Evolutionary conservation across 805 yeast genomes (phyloP).

Genomic region (Blastobotrys chiropterorum): DNA sequence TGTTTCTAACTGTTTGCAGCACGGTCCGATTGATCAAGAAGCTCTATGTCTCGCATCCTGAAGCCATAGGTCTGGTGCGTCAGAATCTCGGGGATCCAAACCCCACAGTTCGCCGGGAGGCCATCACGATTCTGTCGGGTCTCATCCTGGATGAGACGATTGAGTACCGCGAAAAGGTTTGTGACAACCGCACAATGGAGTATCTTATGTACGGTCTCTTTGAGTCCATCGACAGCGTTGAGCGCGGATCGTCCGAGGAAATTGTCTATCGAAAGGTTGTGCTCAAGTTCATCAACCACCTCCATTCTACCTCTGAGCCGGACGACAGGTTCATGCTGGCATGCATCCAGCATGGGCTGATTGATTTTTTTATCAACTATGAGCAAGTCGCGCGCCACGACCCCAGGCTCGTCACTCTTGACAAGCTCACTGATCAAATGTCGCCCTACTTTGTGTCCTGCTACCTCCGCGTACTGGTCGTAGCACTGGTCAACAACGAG

Average conservation of each 20-base stretch:
- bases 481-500: background rate
- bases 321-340: constrained; percentile 1
- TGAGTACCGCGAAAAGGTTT: background rate
- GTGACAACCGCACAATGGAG: constrained; percentile 1
- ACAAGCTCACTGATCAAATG: constrained; percentile 3
- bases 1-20: too few relatives aligned
- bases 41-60: constrained; percentile 4
- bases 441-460: constrained; percentile 1
- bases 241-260: background rate
- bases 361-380: constrained; percentile 8
- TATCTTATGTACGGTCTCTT: constrained; percentile 3
- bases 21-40: constrained; percentile 6
- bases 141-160: constrained; percentile 1
- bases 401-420: background rate
- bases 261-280: constrained; percentile 3
- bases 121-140: constrained; percentile 6
- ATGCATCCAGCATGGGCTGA: constrained; percentile 3
- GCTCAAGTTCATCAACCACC: background rate
- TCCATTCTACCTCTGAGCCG: background rate
- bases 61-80: constrained; percentile 8
- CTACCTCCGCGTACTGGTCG: background rate
- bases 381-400: background rate
- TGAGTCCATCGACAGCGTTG: constrained; percentile 1
- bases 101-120: constrained; percentile 2
- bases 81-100: constrained; percentile 1